Base-by-base conservation (phyloP, 1,284 basidiomycete species). In the Leccinum huronense region DNA sequence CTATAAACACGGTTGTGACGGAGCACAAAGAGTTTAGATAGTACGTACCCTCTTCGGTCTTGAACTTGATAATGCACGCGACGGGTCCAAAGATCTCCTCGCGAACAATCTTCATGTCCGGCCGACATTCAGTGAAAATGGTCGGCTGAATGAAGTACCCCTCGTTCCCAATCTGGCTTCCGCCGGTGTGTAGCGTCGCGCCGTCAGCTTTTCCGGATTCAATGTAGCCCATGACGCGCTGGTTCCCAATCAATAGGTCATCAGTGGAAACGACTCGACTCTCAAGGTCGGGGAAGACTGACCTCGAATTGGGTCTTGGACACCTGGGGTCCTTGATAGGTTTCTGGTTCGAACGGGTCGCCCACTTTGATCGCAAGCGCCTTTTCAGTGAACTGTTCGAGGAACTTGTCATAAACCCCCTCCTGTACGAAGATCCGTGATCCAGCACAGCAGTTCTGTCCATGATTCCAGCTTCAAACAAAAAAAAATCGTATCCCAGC, bases 241-340 rank as follows among this genome's bases (percentile, higher is more conserved):
- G 8, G 36, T 38, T 30, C 45, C 45, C 4, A 27, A 16, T 30
- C 4, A n/a, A 2, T 19, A 8, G 23, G 5, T 51, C 11, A 19
- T 38, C 5, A 63, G 16, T 14, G 65, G 68, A 2, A 34, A 16
- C 34, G 19, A 38, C 56, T 57, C 14, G 13, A 57, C n/a, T n/a
- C 19, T 5, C 1, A 31, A 36, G 56, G 11, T 5, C 5, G 8
- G 19, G 23, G 23, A n/a, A 38, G 13, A 58, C 36, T 19, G 11
- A 27, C 57, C 2, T 84, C 77, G 66, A 76, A 84, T 66, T 84
- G 83, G 34, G 78, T 73, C 68, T 86, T 73, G 31, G 84, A 87
- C 59, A 92, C 86, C 77, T 90, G 88, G 5, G 91, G 90, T 61
- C 90, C 90, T 76, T 90, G 88, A 80, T 86, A 86, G 54, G 85